A percentile compares a stretch with the other conserved stretches of the same genome.
Evolutionary conservation across 2,329 filamentous ascomycete species (phyloP).

Genomic region (Leptographium procerum): DNA sequence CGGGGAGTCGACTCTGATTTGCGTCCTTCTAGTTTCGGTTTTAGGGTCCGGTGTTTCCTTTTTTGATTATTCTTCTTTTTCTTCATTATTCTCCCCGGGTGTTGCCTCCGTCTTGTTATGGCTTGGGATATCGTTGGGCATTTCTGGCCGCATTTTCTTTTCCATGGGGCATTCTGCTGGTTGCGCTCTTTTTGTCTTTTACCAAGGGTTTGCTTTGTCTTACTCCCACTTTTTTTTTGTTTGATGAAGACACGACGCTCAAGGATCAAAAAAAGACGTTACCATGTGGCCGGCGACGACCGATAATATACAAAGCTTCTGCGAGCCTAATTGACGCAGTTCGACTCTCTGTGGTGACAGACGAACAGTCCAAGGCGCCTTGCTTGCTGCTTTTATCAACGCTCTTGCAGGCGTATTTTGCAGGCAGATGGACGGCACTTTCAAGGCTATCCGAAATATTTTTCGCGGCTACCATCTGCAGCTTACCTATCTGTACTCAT

Average conservation of each 20-base stretch:
- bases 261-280: slow-evolving; percentile 11
- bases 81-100: neutral
- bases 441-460: too few relatives aligned
- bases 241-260: slow-evolving; percentile 12
- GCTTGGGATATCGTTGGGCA: neutral
- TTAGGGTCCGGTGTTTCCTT: neutral
- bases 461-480: too few relatives aligned
- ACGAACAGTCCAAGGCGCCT: neutral
- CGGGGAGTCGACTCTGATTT: neutral
- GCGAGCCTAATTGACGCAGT: neutral
- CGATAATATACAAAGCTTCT: slow-evolving; percentile 11
- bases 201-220: neutral
- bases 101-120: neutral
- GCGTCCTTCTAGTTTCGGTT: neutral
- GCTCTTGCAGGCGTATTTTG: neutral
- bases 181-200: neutral
- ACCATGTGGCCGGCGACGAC: slow-evolving; percentile 15
- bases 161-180: neutral
- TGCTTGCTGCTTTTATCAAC: neutral
- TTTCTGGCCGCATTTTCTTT: neutral
- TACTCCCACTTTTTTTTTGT: neutral
- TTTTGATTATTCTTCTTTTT: neutral
- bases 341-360: neutral
- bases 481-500: too few relatives aligned
- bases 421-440: neutral